Evolutionary conservation across 352 stramenopile species (phyloP).

Genomic region (Pelagophyceae sp.): DNA sequence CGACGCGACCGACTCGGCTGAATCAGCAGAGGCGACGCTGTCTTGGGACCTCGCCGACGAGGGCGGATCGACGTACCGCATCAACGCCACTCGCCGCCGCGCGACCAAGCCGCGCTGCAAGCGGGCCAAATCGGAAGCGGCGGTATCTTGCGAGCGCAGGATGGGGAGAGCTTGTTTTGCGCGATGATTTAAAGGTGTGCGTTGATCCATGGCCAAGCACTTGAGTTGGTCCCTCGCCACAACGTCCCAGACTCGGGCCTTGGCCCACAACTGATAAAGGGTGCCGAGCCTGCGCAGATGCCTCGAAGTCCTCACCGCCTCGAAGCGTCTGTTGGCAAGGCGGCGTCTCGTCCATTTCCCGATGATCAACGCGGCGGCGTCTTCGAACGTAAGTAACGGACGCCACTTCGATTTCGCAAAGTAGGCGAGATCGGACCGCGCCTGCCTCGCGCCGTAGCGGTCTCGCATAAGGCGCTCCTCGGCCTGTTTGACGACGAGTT

Average conservation of each 20-base stretch:
- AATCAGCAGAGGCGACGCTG: too few species aligned
- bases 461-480: not conserved
- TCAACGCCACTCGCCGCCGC: too few species aligned
- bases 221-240: too few species aligned
- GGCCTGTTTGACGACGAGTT: not conserved
- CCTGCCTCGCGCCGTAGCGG: not conserved
- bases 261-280: not conserved
- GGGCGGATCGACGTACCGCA: too few species aligned
- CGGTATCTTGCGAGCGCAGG: too few species aligned
- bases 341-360: not conserved
- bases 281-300: not conserved
- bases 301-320: not conserved
- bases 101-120: too few species aligned
- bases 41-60: too few species aligned
- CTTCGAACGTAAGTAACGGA: not conserved
- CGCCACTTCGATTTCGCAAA: not conserved
- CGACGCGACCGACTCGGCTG: too few species aligned
- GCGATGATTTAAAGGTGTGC: too few species aligned
- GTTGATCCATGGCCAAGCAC: too few species aligned
- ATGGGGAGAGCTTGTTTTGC: too few species aligned
- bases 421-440: not conserved
- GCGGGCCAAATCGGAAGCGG: too few species aligned
- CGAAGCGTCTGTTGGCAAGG: not conserved
- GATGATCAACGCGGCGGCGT: not conserved
- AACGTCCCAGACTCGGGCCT: not conserved